Base-by-base conservation (phyloP, 2,329 filamentous ascomycete species). In the Pseudogymnoascus pannorum region DNA sequence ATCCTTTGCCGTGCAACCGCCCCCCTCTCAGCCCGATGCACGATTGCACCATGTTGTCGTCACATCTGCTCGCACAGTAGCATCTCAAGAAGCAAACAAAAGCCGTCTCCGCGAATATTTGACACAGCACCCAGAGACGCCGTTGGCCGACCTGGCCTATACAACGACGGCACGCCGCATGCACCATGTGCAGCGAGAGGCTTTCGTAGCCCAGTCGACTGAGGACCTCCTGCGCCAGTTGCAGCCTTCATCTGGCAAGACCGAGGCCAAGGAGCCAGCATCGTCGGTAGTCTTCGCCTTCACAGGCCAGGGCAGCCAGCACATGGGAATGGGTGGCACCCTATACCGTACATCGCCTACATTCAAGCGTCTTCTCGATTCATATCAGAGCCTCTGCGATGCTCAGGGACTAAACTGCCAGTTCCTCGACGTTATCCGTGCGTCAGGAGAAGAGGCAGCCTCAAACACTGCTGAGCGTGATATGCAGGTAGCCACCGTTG, bases 161-260 rank as follows among this genome's bases (percentile, higher is more conserved):
- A 59, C 58, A 29, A 38, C 36, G 11, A 59, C 31, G 4, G 31
- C 33, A 3, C 79, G 85, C 14, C 80, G 80, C 58, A 79, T 82
- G 8, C 84, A 86, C 65, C 79, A 84, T 69, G 74, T 78, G 66
- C 80, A 79, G 74, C 78, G 82, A n/a, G 75, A 81, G 70, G 79
- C 76, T 51, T 48, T 24, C 22, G 42, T 48, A 14, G 42, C 18
- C 22, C 42, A 48, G 42, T 48, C 42, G 6, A 48, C 42, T 7
- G 42, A 48, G 4, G 42, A 48, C 4, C 42, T 48, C 22, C 42
- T 48, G 7, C 42, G 42, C 42, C 42, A 48, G 75, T 81, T 48
- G 69, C 75, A 4, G 78, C 75, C 0, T 69, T 69, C 3, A 72
- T 73, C 58, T 60, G 78, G 12, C n/a, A 48, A 48, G 31, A 51